Base-by-base conservation (phyloP, 768 basidiomycete species). In the Multifurca ochricompacta region DNA sequence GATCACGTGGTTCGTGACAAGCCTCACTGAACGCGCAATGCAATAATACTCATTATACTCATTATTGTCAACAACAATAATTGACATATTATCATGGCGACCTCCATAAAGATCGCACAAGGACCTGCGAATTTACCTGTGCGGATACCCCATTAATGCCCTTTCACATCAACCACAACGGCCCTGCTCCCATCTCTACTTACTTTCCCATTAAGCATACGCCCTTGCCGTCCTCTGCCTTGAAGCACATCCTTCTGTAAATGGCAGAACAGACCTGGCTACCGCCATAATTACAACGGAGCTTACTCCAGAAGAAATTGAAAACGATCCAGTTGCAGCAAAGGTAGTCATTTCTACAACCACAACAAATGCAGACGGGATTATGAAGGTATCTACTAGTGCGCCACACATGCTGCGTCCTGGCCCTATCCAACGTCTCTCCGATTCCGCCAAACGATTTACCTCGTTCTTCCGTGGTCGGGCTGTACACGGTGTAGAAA, bases 401-500 rank as follows among this genome's bases (percentile, higher is more conserved):
- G 11, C 37, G 1, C 18, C 27, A 1, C 25, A 8, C 5, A 1
- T 6, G 19, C 25, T 13, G 35, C 45, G 39, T 6, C 21, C 25
- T 9, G 37, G 48, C 28, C 28, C 30, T 8, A 30, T 41, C 39
- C 10, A 50, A 52, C 57, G 64, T 41, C 21, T 48, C 37, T 41
- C 55, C 2, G 18, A 21, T 4, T 18, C 47, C 8, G 64, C 16
- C 55, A 68, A 67, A 51, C 79, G 76, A 40, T 80, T 78, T 41
- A 63, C 77, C 0, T 82, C 89, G 10, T 70, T 85, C 0, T 92
- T 91, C 68, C 75, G 90, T 3, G 90, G 90, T 10, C 72, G 90
- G n/a, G 74, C 72, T 11, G 73, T 92, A 36, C 83, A 86, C 40
- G 87, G 90, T 1, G 67, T 84, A 18, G 71, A 73, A 14, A 72